Base-by-base conservation (phyloP, 306 rosid genomes). In the Parietaria judaica region DNA sequence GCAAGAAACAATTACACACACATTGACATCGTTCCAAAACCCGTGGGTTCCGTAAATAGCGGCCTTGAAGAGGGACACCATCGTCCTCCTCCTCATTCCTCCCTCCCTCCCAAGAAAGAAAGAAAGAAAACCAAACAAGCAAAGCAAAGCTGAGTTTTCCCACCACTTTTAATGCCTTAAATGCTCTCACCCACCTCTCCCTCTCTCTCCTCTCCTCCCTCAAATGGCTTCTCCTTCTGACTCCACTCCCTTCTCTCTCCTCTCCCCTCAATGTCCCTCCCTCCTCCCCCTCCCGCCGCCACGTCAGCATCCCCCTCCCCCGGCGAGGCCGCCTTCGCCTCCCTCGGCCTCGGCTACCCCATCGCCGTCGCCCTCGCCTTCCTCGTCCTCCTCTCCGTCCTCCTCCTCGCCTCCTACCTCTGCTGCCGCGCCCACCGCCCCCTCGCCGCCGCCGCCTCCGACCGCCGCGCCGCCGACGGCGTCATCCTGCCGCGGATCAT, bases 281-380 rank as follows among this genome's bases (percentile, higher is more conserved):
- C 64, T 51, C 78, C 55, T 4, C 74, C 8, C 38, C 64, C 65
- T 2, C 70, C 62, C 51, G 58, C 80, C 72, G 37, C 86, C 67
- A 10, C 82, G 54, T 43, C 4, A 23, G 45, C 6, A 36, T 2
- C 14, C 12, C 49, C 68, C 13, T 67, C 72, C 38, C 41, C 34
- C 53, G 35, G 50, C 36, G 65, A 41, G 45, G 45, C 45, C 7
- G 45, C 45, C 76, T 52, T 92, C 81, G 49, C 95, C 39, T 81
- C 72, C 34, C 60, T 86, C 49, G 95, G 87, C 75, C 83, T 58
- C 58, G 80, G 79, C 65, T 82, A 66, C 57, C 78, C 72, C 73
- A 91, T 91, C 54, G 98, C 95, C 79, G 80, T 91, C 64, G 89
- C 95, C 59, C 88, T 91, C 34, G 89, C 82, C 59, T 86, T 86